Evolutionary conservation across 2,329 filamentous ascomycete genomes (phyloP).

Genomic region (Didymosphaeria variabile): DNA sequence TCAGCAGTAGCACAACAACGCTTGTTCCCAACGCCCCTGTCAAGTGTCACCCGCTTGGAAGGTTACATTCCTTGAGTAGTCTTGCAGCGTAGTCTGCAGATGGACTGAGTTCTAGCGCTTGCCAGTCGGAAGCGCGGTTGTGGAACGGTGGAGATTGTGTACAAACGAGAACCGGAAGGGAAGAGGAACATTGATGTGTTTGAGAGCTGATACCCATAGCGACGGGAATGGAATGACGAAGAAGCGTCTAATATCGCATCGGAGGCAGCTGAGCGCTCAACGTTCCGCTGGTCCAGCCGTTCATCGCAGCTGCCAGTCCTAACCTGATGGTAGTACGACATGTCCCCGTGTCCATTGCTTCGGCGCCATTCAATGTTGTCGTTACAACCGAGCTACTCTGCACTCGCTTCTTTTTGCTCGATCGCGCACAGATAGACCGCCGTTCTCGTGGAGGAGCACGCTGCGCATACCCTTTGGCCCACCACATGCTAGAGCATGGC

Average conservation of each 20-base stretch:
- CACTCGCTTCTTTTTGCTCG: background rate
- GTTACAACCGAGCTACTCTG: background rate
- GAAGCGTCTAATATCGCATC: background rate
- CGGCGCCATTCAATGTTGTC: background rate
- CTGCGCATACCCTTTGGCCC: background rate
- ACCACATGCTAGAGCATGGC: background rate
- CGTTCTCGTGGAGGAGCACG: constrained; percentile 1
- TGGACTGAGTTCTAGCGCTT: constrained; percentile 6
- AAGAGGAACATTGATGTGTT: background rate
- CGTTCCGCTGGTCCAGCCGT: background rate
- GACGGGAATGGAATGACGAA: background rate
- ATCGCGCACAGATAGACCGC: constrained; percentile 5
- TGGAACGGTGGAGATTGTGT: constrained; percentile 7
- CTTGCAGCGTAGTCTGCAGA: constrained; percentile 10
- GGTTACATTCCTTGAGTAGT: constrained; percentile 3
- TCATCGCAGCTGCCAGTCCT: background rate
- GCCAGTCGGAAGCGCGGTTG: background rate
- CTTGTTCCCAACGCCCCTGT: constrained; percentile 2
- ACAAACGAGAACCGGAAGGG: background rate
- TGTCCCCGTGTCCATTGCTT: background rate
- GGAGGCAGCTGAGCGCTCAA: background rate
- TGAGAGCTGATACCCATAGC: background rate
- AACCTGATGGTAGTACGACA: background rate
- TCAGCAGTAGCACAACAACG: constrained; percentile 1
- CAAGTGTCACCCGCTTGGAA: constrained; percentile 5